Base-by-base conservation (phyloP, 345 rosid species). In the Brassica juncea region DNA sequence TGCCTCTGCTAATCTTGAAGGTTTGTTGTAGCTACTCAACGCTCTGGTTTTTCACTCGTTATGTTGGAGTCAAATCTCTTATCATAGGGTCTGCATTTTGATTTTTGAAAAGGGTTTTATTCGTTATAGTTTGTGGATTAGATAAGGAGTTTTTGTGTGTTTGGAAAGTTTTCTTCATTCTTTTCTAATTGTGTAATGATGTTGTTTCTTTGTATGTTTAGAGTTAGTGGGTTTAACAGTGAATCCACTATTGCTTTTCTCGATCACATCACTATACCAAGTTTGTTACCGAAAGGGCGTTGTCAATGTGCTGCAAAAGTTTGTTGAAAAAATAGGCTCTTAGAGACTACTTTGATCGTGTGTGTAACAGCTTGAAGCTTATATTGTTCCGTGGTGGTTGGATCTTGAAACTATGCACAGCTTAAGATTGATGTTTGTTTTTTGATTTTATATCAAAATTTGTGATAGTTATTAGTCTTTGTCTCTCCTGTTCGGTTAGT, bases 1-100 rank as follows among this genome's bases (percentile, higher is more conserved):
- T n/a, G 84, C 60, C 42, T 81, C 81, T 76, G 84, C 84, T 71
- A 81, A 81, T 42, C 16, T 81, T 32, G 84, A 81, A 81, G 84
- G 84, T 81, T 66, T 42, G 58, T 66, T 39, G 57, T 75, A 4
- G 28, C 65, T 61, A 32, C 75, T 49, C 63, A 19, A 5, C 4
- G 9, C 69, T 70, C 6, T 0, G 62, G 9, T 34, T 19, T 23
- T 59, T 71, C 8, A 23, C 4, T 49, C 7, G 3, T 11, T 30
- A 2, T 23, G n/a, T 60, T 44, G 4, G 16, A 4, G 65, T 63
- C 1, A 44, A 44, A 52, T 52, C 59, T 49, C 5, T n/a, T 34
- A 34, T 6, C 21, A 63, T 0, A 54, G 7, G 34, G 23, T 65
- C 81, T 65, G 72, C 81, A 72, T 55, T 78, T 64, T 77, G 3